Evolutionary conservation across 495 filamentous ascomycete species (phyloP), one percentile per base, ranked within the genome.

Genomic region (Aspergillus hancockii): DNA sequence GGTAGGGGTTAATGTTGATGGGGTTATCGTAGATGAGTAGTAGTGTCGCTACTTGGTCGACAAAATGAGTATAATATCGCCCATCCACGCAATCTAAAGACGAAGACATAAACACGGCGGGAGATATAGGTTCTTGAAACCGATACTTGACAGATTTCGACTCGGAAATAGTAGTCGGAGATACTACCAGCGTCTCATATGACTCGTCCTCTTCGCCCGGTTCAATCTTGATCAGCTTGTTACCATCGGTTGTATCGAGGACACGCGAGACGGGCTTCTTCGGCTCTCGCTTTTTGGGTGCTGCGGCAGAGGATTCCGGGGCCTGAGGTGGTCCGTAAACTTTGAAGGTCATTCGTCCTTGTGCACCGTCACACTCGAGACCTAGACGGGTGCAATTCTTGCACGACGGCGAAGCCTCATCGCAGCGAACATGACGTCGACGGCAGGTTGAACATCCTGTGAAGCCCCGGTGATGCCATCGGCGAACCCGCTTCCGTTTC

Each of bases 341-440:
- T 58, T 76, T 78, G 58, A 76, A 75, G 16, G 74, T 77, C 76
- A 76, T 75, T 12, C 69, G 68, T 9, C 71, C 73, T 59, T 77
- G 71, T 6, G 71, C 68, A 0, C 72, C 75, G 66, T 75, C 73
- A 28, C 75, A 77, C 41, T 77, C 70, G 3, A 73, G 65, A 14
- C 69, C 70, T 18, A 76, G 50, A 1, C 75, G 73, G 10, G 67
- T 66, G 22, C 75, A 78, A 46, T 78, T 78, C 23, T 72, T 72
- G 63, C 78, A 81, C 0, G 66, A 58, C 0, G 78, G 77, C 4
- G 70, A 74, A 0, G 73, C 64, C 57, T 79, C 77, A 54, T 81
- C 76, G 52, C 78, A 73, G 63, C 75, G 63, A 62, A 83, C 55
- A 72, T 81, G 65, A 55, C 77, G 66, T 56, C 76, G 47, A 52